Percentiles rank a stretch among this genome's conserved stretches.
Evolutionary conservation across 805 yeast genomes (phyloP).

Genomic region (Metschnikowia sp.): DNA sequence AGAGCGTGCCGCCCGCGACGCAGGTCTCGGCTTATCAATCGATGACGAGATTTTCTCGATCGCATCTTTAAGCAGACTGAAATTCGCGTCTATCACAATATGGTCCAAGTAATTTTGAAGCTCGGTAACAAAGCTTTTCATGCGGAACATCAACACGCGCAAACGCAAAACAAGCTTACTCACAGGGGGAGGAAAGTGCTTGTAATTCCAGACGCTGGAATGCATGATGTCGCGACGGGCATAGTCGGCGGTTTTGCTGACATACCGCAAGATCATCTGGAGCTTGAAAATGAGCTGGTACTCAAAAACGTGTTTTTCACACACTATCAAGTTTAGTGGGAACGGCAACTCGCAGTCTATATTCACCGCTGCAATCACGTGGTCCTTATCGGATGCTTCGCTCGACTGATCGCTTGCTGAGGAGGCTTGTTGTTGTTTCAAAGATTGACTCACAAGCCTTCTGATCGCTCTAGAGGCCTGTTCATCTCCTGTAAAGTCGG

Average conservation of each 20-base stretch:
- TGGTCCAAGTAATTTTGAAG: conserved; percentile 52
- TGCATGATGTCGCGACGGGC: conserved; percentile 64
- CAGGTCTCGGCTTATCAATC: conserved; percentile 7
- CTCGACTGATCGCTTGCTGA: not conserved
- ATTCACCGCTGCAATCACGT: conserved; percentile 48
- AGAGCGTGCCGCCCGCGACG: conserved; percentile 4
- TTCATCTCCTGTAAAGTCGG: conserved; percentile 31
- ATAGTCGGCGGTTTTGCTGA: conserved; percentile 55
- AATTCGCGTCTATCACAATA: conserved; percentile 58
- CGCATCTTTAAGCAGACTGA: conserved; percentile 37
- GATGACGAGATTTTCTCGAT: conserved; percentile 9
- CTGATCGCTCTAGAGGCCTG: conserved; percentile 15
- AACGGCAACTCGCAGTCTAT: conserved; percentile 71
- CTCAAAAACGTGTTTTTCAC: conserved; percentile 67
- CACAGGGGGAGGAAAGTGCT: conserved; percentile 40
- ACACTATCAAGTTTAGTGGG: conserved; percentile 75
- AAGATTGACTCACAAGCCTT: conserved; percentile 15
- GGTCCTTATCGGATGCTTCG: not conserved
- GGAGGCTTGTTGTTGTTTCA: conserved; percentile 6
- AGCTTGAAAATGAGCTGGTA: conserved; percentile 80
- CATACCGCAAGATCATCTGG: conserved; percentile 57
- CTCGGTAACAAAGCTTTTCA: conserved; percentile 55
- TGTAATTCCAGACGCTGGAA: conserved; percentile 64
- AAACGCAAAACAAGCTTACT: conserved; percentile 53
- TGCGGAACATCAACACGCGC: conserved; percentile 52